Base-by-base conservation (phyloP, 2,329 filamentous ascomycete species). In the Ophiocordyceps camponoti-floridani region DNA sequence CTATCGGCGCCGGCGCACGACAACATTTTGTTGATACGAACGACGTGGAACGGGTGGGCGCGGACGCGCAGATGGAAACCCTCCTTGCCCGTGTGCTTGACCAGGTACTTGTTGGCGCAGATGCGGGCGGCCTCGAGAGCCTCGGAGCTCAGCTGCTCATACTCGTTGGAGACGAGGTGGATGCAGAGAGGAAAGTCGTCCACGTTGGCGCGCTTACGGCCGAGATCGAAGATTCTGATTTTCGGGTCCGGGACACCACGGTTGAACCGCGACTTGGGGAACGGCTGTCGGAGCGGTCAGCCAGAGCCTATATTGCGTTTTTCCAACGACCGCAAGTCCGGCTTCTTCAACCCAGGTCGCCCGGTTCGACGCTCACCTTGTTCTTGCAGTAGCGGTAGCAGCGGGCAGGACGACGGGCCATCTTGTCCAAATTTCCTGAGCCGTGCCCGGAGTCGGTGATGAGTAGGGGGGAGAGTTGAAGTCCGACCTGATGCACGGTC, bases 21-120 rank as follows among this genome's bases (percentile, higher is more conserved):
- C 86, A 98, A 89, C 91, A 98, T 98, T 84, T 98, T 98, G 87
- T 98, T 98, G 88, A 98, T 98, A 73, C 91, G 91, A 78, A 98
- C 84, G 73, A 98, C 91, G 79, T 98, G 91, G 86, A 85, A 98
- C 57, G 91, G 91, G 79, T 98, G 91, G 64, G 87, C 88, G 66
- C 91, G 79, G 64, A 83, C 75, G 59, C 79, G 78, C 56, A 83
- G 70, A 66, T 83, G 79, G 76, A 83, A 83, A 63, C 69, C 67
- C 62, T 83, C 79, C 74, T 83, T 83, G 67, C 79, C 79, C 58
- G 70, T 67, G 59, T 69, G 67, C 75, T 82, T 82, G 68, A 80
- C 76, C 54, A 83, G 67, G 73, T 82, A 93, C 85, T 96, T 96
- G 85, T 98, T 98, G 83, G 88, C 88, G 79, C 89, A 96, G 68